phyloP scores from a whole-genome alignment of 1,139 yeast genomes.

The Geotrichum citri-aurantii region DNA sequence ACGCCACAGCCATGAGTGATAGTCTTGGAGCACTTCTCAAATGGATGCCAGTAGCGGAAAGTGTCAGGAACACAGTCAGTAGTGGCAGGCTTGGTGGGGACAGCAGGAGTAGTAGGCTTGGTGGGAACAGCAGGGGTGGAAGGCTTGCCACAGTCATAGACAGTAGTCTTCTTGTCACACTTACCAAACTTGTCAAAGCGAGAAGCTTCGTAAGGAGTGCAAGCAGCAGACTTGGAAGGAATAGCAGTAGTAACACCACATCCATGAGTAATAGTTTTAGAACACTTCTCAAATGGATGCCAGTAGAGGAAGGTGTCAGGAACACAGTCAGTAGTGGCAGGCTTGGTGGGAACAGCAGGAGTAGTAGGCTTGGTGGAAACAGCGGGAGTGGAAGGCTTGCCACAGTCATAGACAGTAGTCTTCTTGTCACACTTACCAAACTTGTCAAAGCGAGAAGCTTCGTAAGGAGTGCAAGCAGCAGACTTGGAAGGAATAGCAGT shows the following conservation, averaged over 20 bases:
- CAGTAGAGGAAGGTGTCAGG: neutral
- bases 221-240: too few species aligned
- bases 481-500: too few species aligned
- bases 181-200: too few species aligned
- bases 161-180: too few species aligned
- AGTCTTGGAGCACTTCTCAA: neutral
- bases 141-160: too few species aligned
- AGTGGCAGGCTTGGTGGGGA: too few species aligned
- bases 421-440: too few species aligned
- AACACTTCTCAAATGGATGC: neutral
- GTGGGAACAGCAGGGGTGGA: neutral
- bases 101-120: neutral
- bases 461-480: too few species aligned
- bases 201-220: too few species aligned
- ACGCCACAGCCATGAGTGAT: neutral
- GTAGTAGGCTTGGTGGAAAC: neutral
- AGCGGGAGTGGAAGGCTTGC: neutral
- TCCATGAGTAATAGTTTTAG: neutral
- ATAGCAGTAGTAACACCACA: neutral
- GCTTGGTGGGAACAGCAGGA: neutral
- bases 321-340: neutral
- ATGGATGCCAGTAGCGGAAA: neutral
- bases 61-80: slow-evolving; percentile 1
- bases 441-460: too few species aligned
- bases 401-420: too few species aligned